These are phyloP conservation scores for Scedosporium minutisporum DNA, from an alignment of 2,329 filamentous ascomycete genomes.

Conservation along the genomic window DNA sequence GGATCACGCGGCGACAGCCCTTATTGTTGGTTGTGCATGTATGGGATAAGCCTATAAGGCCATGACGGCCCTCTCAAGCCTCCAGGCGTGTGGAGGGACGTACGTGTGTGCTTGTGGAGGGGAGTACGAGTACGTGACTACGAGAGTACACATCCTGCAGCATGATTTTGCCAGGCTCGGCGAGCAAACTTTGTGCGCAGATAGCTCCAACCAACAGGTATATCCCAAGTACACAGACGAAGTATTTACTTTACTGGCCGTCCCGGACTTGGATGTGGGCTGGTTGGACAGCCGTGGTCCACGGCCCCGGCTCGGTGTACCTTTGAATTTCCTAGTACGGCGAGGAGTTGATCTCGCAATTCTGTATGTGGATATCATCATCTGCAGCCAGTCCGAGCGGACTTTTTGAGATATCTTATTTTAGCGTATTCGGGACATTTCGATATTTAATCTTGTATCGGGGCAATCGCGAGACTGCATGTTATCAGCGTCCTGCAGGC, in stretches of 20 bases:
- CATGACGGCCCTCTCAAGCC: neutral
- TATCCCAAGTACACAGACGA: neutral
- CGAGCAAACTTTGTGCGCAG: neutral
- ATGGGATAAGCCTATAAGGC: neutral
- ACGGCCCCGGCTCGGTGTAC: neutral
- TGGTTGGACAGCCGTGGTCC: neutral
- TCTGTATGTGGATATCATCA: constrained; percentile 1
- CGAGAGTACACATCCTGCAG: neutral
- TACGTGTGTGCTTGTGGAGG: neutral
- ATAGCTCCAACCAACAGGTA: neutral
- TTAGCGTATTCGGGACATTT: neutral
- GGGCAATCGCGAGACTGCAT: neutral
- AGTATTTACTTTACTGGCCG: neutral
- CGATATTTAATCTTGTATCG: neutral
- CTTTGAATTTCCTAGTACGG: neutral
- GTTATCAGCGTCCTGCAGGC: neutral
- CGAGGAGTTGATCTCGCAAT: neutral
- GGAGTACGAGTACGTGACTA: neutral
- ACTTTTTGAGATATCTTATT: neutral
- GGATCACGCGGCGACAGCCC: neutral
- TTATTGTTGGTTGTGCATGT: neutral
- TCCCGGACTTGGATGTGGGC: neutral
- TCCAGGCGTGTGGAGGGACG: neutral
- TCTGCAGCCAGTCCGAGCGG: neutral
- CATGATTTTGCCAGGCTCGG: neutral